phyloP scores from a whole-genome alignment of 2,329 filamentous ascomycete species.

The Cytospora mali region DNA sequence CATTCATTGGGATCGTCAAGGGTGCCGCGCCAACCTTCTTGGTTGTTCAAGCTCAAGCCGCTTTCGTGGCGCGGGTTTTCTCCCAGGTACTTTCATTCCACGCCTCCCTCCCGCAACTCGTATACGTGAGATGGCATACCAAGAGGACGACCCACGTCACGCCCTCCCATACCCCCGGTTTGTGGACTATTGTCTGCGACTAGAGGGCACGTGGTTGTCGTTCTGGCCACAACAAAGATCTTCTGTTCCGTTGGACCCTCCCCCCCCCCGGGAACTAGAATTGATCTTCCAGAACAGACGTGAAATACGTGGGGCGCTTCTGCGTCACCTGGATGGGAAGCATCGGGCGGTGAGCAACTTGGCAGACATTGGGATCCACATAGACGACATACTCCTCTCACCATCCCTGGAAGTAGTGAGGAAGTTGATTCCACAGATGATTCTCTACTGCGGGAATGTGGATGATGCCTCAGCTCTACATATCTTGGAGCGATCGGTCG shows the following conservation, averaged over 20 bases:
- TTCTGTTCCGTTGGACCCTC: neutral
- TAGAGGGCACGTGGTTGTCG: conserved; percentile 1
- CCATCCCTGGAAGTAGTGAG: neutral
- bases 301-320: neutral
- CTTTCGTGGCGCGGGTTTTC: conserved; percentile 4
- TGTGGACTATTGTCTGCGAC: conserved; percentile 7
- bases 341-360: neutral
- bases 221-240: neutral
- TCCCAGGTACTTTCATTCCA: neutral
- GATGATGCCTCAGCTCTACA: neutral
- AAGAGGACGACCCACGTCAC: neutral
- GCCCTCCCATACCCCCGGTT: conserved; percentile 1
- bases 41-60: conserved; percentile 12
- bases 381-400: neutral
- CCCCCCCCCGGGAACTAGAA: conserved; percentile 10
- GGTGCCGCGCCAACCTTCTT: conserved; percentile 14
- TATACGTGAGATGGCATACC: neutral
- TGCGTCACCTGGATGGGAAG: neutral
- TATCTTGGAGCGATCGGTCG: neutral
- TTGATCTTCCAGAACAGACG: neutral
- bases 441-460: neutral
- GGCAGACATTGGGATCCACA: neutral
- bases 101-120: neutral
- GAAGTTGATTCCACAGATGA: neutral
- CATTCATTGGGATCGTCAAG: conserved; percentile 4